A percentile compares a stretch with the other conserved stretches of the same genome.
These are phyloP conservation scores for Arachis stenosperma DNA, from an alignment of 306 rosid genomes.

Conservation along the genomic window DNA sequence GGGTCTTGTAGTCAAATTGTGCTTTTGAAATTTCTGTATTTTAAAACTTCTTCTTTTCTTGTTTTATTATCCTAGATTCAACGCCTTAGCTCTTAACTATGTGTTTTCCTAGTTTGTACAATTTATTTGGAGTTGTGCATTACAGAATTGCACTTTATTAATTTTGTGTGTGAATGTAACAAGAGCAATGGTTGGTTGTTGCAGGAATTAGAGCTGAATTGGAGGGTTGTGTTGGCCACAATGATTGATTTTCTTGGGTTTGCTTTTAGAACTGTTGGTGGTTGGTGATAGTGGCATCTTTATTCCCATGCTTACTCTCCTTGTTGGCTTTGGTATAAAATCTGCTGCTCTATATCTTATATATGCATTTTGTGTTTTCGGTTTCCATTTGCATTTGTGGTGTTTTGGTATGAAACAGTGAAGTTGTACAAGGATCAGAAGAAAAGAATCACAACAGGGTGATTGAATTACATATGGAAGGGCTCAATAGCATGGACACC, in stretches of 20 bases:
- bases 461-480: conserved; percentile 63
- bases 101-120: background rate
- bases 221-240: conserved; percentile 76
- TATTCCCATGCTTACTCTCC: conserved; percentile 89
- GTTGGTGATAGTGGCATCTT: conserved; percentile 98
- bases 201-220: conserved; percentile 70
- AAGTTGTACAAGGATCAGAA: conserved; percentile 69
- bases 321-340: conserved; percentile 88
- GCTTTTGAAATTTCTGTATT: background rate
- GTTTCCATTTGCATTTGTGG: conserved; percentile 71
- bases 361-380: conserved; percentile 65
- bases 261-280: conserved; percentile 95
- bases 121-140: conserved; percentile 13
- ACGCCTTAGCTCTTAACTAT: background rate
- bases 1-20: conserved; percentile 8
- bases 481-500: conserved; percentile 88
- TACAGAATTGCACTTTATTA: background rate
- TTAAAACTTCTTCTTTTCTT: conserved; percentile 8
- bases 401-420: conserved; percentile 79
- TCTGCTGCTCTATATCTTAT: conserved; percentile 86
- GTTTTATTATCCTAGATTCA: conserved; percentile 44
- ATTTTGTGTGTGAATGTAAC: background rate
- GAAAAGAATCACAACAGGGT: conserved; percentile 68
- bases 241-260: conserved; percentile 86
- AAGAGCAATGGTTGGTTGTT: conserved; percentile 7